Evolutionary conservation across 768 basidiomycete species (phyloP), one percentile per base, ranked within the genome.

Genomic region (Leccinum uliginosum): DNA sequence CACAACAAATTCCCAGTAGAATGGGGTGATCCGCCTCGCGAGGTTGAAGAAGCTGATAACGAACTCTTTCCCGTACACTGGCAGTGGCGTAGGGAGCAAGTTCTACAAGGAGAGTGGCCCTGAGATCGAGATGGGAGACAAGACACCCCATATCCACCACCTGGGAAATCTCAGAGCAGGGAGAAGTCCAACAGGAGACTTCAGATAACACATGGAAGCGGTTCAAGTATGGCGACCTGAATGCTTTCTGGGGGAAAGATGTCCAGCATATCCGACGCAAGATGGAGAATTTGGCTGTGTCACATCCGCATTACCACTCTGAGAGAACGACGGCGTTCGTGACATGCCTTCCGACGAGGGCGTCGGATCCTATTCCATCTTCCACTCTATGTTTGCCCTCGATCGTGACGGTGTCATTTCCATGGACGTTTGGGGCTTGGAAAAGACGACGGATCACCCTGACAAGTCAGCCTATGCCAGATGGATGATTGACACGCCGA

Each of bases 1-100:
- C 9, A 40, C 50, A 34, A 54, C 63, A 43, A 53, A 51, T 75
- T 73, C 72, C 80, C 80, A 7, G 49, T 54, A 0, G 59, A 58
- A 43, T 78, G 73, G 74, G 82, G 81, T 8, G 50, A 65, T 1
- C 74, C 76, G 29, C 82, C 82, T 4, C 54, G 60, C 2, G 58
- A 61, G 30, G 68, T 75, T 3, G 48, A 63, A 5, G 65, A 65
- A 6, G 64, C 71, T 3, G 76, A 75, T 4, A 71, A 77, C 53
- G 80, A 67, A 2, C 55, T 56, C 23, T 79, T 82, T 59, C 12
- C 69, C 83, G 12, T 83, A 78, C 71, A 82, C 78, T 81, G 78
- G 80, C 53, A 82, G 78, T 81, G 78, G 80, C 53, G 68, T 83
- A 34, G 82, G 11, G 53, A 2, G 1, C 6, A 56, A 66, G 1